phyloP scores from a whole-genome alignment of 2,329 filamentous ascomycete genomes.

The Cryphonectria parasitica region DNA sequence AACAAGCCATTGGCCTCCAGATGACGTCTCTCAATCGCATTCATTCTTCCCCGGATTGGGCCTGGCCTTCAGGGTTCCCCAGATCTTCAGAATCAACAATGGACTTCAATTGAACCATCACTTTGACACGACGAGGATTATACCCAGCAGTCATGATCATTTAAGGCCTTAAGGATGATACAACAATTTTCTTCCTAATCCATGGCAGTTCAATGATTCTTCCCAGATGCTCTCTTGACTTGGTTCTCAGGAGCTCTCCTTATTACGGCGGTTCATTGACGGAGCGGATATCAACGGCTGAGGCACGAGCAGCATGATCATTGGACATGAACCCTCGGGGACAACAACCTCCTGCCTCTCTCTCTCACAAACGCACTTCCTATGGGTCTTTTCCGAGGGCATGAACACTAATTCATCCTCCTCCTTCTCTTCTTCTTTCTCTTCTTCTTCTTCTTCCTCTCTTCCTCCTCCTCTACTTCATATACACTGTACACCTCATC shows the following conservation, averaged over 20 bases:
- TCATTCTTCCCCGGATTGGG: conserved; percentile 16
- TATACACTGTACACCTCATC: not conserved
- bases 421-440: too few relatives aligned
- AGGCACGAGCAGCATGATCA: conserved; percentile 2
- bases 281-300: conserved; percentile 28
- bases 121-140: not conserved
- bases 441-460: not conserved
- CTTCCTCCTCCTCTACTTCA: not conserved
- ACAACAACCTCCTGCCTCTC: not conserved
- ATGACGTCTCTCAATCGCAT: conserved; percentile 18
- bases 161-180: not conserved
- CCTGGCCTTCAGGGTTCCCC: conserved; percentile 7
- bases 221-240: not conserved
- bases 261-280: conserved; percentile 18
- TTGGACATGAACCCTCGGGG: conserved; percentile 1
- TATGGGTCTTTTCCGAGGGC: not conserved
- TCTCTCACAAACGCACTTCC: not conserved
- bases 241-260: not conserved
- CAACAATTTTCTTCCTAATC: not conserved
- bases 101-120: not conserved
- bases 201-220: not conserved
- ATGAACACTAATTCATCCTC: not conserved
- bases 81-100: not conserved
- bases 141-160: not conserved
- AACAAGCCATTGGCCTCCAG: conserved; percentile 4